Evolutionary conservation across 768 basidiomycete genomes (phyloP).

Genomic region (Leucosporidium creatinivorum): DNA sequence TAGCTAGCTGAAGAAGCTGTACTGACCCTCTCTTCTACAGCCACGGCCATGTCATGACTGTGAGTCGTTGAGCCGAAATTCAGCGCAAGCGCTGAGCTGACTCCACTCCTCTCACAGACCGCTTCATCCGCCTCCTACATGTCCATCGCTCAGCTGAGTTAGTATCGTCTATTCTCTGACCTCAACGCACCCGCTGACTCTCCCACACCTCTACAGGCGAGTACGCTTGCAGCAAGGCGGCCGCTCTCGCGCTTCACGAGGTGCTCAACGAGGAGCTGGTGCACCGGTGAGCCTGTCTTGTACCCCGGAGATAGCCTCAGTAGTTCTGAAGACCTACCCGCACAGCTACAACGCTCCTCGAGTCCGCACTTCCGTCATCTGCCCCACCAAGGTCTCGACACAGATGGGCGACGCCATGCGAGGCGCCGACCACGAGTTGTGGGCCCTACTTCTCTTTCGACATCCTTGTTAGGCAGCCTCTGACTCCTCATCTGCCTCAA

Average conservation of each 20-base stretch:
- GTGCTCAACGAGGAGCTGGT: constrained; percentile 18
- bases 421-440: constrained; percentile 19
- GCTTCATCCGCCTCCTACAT: constrained; percentile 22
- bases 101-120: not conserved
- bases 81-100: not conserved
- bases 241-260: constrained; percentile 24
- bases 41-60: constrained; percentile 30
- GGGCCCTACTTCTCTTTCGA: not conserved
- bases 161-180: not conserved
- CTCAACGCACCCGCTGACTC: no score
- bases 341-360: constrained; percentile 25
- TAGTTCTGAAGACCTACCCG: no score
- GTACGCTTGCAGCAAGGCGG: constrained; percentile 24
- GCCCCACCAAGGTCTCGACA: constrained; percentile 27
- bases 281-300: constrained; percentile 1
- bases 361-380: constrained; percentile 26
- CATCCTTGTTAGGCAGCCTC: no score
- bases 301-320: rapidly evolving
- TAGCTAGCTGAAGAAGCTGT: not conserved
- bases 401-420: constrained; percentile 27
- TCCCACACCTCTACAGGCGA: not conserved
- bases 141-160: constrained; percentile 17
- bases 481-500: no score
- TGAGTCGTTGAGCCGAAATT: not conserved
- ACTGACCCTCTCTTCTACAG: constrained; percentile 1